Evolutionary conservation across 805 yeast species (phyloP), one percentile per base, ranked within the genome.

Genomic region (Grigorovia humatica): DNA sequence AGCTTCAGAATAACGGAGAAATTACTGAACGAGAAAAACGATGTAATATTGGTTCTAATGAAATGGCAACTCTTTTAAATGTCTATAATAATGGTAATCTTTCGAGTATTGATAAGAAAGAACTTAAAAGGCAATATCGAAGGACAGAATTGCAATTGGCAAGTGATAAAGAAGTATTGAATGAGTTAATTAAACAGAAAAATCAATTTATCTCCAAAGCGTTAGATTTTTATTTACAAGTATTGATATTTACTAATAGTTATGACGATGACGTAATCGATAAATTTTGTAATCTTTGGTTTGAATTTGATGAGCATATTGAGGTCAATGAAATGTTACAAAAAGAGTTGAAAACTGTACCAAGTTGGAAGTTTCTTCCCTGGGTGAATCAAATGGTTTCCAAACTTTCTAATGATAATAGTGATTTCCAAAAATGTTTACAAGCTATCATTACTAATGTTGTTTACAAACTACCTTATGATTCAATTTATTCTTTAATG

Each of bases 321-420:
- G 64, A 60, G 0, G 68, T 85, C 5, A 82, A 79, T 55, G 54
- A 51, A 3, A 57, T 67, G 9, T 70, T 85, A 9, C 59, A 59
- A 13, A 57, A 62, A 1, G 67, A 70, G 4, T 59, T 83, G 2
- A 48, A 60, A 0, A 47, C 48, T 0, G 66, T 87, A 18, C 85
- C 95, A 0, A 72, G 77, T 13, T 71, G 73, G 60, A 82, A 82
- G 57, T 78, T 88, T 50, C 72, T 87, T 5, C 78, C 88, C 0
- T 90, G 97, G 96, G 73, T 83, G 41, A 82, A 84, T 53, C 98
- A 90, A 62, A 73, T 90, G 46, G 73, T 86, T 2, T 87, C 97
- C 0, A 72, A 93, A 51, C 61, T 90, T 15, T 68, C 78, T 0
- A 69, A 67, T 40, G 85, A 78, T 9, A 50, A 57, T 0, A 63